These are phyloP conservation scores for Mortierella sp. DNA, from an alignment of 371 early-diverging fungal genomes.

Conservation along the genomic window DNA sequence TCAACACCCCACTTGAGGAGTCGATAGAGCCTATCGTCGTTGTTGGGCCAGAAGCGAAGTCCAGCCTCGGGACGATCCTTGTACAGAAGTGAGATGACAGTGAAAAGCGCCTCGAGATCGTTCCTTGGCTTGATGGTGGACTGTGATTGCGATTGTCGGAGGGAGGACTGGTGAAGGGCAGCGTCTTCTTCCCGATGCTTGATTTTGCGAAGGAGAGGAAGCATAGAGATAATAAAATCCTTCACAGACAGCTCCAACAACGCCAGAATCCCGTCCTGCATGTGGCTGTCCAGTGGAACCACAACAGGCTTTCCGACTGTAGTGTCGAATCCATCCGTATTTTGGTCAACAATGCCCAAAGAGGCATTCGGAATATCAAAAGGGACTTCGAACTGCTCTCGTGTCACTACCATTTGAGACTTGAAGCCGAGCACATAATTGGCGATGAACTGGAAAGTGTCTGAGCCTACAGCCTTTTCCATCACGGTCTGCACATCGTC, in stretches of 20 bases:
- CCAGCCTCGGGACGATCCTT: conserved; percentile 80
- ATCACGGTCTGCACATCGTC: conserved; percentile 68
- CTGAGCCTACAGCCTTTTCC: conserved; percentile 62
- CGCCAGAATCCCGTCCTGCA: conserved; percentile 63
- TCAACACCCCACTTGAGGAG: conserved; percentile 83
- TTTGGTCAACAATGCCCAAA: conserved; percentile 48
- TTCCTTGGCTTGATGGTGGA: conserved; percentile 50
- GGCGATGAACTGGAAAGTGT: conserved; percentile 78
- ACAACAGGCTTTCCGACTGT: conserved; percentile 41
- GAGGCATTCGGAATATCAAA: conserved; percentile 56
- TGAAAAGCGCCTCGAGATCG: conserved; percentile 74
- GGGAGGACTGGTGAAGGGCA: conserved; percentile 55
- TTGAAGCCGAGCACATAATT: conserved; percentile 74
- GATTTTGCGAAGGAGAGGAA: conserved; percentile 68
- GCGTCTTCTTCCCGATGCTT: conserved; percentile 82
- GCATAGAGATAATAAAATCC: conserved; percentile 66
- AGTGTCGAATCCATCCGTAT: conserved; percentile 51
- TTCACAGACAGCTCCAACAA: conserved; percentile 64
- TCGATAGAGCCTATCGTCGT: conserved; percentile 66
- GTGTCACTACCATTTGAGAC: conserved; percentile 43
- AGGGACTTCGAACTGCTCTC: conserved; percentile 54
- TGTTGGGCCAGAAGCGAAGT: conserved; percentile 78
- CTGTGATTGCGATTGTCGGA: conserved; percentile 39
- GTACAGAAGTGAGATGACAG: conserved; percentile 77
- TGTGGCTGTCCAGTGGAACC: conserved; percentile 24